Evolutionary conservation across 1,284 basidiomycete genomes (phyloP).

Genomic region (Macrocystidia cucumis): DNA sequence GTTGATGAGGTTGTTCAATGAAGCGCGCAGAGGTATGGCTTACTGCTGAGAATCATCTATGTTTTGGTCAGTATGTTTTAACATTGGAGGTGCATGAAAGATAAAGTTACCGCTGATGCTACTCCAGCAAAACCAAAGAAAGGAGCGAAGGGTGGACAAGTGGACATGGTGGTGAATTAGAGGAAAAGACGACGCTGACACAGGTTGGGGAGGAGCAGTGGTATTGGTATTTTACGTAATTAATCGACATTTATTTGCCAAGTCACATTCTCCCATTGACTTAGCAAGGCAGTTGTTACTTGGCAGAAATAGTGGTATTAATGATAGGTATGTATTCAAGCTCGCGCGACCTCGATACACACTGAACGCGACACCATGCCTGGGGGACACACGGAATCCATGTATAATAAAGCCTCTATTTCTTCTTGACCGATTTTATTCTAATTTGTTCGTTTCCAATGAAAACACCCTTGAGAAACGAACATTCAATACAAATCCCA

Average conservation of each 20-base stretch:
- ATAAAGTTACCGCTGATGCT: constrained; percentile 62
- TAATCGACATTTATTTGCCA: too few relatives aligned
- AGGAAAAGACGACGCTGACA: too few relatives aligned
- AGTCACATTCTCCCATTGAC: too few relatives aligned
- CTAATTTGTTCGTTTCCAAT: constrained; percentile 84
- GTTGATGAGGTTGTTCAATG: constrained; percentile 5
- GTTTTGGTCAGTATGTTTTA: constrained; percentile 6
- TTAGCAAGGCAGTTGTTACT: too few relatives aligned
- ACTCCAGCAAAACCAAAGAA: constrained; percentile 86
- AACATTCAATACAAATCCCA: constrained; percentile 5
- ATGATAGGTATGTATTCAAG: too few relatives aligned
- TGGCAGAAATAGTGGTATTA: too few relatives aligned
- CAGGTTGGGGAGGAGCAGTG: too few relatives aligned
- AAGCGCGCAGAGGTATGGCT: constrained; percentile 9
- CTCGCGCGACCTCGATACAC: too few relatives aligned
- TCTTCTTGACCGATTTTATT: constrained; percentile 92
- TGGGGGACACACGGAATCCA: too few relatives aligned
- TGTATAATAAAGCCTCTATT: too few relatives aligned
- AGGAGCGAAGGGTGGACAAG: constrained; percentile 76
- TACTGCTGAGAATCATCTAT: constrained; percentile 87
- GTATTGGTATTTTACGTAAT: too few relatives aligned
- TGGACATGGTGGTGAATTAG: constrained; percentile 42
- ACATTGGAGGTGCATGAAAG: constrained; percentile 2
- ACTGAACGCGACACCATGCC: too few relatives aligned
- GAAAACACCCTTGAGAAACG: constrained; percentile 76